Evolutionary conservation across 2,329 filamentous ascomycete species (phyloP).

Genomic region (Dothistroma pini): DNA sequence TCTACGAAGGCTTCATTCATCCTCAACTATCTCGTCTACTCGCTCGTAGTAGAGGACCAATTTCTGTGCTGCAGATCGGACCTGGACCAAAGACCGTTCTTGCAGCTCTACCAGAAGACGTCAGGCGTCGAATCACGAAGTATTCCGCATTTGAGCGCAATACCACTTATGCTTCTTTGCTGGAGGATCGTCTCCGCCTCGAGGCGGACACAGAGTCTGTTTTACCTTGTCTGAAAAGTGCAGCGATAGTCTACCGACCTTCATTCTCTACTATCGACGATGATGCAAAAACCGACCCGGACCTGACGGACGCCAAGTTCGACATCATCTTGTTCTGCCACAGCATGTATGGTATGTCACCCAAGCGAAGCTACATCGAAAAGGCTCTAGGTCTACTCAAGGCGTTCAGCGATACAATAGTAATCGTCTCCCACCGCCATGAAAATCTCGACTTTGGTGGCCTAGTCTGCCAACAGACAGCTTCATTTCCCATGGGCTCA

Average conservation of each 20-base stretch:
- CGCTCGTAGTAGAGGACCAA: constrained; percentile 34
- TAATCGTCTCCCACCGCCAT: constrained; percentile 56
- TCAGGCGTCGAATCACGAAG: constrained; percentile 45
- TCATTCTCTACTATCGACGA: constrained; percentile 39
- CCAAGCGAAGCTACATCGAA: constrained; percentile 47
- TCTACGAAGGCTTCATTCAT: constrained; percentile 52
- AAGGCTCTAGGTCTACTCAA: constrained; percentile 48
- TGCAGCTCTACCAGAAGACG: constrained; percentile 43
- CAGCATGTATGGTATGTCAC: constrained; percentile 60
- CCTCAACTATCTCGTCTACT: constrained; percentile 49
- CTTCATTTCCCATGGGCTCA: constrained; percentile 46
- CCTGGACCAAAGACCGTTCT: constrained; percentile 57
- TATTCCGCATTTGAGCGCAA: constrained; percentile 58
- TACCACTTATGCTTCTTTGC: constrained; percentile 40
- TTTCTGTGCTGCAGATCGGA: constrained; percentile 59
- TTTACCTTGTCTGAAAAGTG: constrained; percentile 43
- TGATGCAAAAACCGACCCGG: constrained; percentile 19
- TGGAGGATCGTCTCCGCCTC: constrained; percentile 45
- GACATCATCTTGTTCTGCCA: constrained; percentile 61
- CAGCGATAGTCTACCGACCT: constrained; percentile 38
- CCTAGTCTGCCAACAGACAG: constrained; percentile 48
- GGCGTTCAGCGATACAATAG: constrained; percentile 41
- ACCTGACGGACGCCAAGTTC: constrained; percentile 40
- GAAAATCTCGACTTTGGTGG: constrained; percentile 43
- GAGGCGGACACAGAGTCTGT: constrained; percentile 30